Evolutionary conservation across 345 rosid species (phyloP).

Genomic region (Bruguiera sexangula): DNA sequence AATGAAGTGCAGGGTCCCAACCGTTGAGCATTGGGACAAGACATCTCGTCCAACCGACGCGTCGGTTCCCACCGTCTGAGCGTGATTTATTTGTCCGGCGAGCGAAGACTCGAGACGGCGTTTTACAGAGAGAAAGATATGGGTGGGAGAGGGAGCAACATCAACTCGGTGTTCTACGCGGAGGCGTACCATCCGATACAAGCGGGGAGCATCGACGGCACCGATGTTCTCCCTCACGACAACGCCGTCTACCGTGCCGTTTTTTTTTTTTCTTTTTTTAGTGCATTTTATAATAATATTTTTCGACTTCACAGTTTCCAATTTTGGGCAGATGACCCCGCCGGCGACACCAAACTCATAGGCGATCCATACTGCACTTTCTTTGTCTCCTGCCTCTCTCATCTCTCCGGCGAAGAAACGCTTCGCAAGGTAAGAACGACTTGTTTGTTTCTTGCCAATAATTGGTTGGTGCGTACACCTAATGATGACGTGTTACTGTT

Average conservation of each 20-base stretch:
- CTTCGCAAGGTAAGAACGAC: conserved; percentile 47
- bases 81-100: too few species aligned
- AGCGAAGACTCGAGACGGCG: too few species aligned
- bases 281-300: too few species aligned
- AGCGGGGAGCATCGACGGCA: conserved; percentile 94
- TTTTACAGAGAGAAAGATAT: background rate
- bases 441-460: background rate
- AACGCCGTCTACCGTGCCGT: conserved; percentile 73
- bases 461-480: background rate
- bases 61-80: too few species aligned
- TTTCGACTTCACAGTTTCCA: background rate
- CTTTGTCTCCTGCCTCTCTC: conserved; percentile 78
- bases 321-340: conserved; percentile 60
- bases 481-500: background rate
- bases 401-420: conserved; percentile 58
- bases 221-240: conserved; percentile 76
- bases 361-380: conserved; percentile 84
- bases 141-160: conserved; percentile 11
- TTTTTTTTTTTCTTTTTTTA: conserved; percentile 57
- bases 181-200: conserved; percentile 86
- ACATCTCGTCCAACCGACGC: too few species aligned
- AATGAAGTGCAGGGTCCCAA: conserved; percentile 4
- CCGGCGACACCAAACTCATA: conserved; percentile 60
- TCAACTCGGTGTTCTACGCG: conserved; percentile 77
- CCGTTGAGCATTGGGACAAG: background rate